Base-by-base conservation (phyloP, 306 rosid genomes). In the Cucurbita ficifolia region DNA sequence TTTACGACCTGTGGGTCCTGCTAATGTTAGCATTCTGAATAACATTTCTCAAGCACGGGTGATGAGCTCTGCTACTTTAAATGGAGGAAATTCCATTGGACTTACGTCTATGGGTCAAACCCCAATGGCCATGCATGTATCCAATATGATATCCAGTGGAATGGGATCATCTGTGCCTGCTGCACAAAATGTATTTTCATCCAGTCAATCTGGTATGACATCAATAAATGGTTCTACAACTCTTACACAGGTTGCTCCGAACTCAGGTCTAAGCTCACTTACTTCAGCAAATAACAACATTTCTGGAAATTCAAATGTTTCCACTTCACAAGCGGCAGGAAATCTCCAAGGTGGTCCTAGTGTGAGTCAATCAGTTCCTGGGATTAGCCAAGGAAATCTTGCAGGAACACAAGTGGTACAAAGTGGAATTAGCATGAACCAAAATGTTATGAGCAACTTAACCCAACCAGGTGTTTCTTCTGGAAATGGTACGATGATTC, bases 141-240 rank as follows among this genome's bases (percentile, higher is more conserved):
- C 99, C 76, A 95, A 79, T 79, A 91, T 94, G 99, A 94, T 94
- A 82, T 94, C 99, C 61, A 94, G 90, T 85, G 99, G 97, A 79
- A 91, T 88, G 96, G 76, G 94, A 60, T 91, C 97, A 79, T 87
- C 99, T 43, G 88, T 86, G 56, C 90, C 90, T 52, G 84, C 89
- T 42, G 80, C 88, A 79, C 99, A 91, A 79, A 94, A 85, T 63
- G 92, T 85, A 78, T 87, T 87, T 88, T 83, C 98, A 72, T 84
- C 97, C 61, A 92, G 90, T 70, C 97, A 81, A 61, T 57, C 92
- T 2, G 87, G 79, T 68, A 80, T 85, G 18, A 80, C 89, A 50
- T 82, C 96, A 42, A 81, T 86, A 9, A 76, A 86, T 65, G 90
- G 91, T 77, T 85, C 98, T 76, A 87, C 89, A 64, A 46, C 89